Base-by-base conservation (phyloP, 352 stramenopile genomes). In the Aphanomyces euteiches region DNA sequence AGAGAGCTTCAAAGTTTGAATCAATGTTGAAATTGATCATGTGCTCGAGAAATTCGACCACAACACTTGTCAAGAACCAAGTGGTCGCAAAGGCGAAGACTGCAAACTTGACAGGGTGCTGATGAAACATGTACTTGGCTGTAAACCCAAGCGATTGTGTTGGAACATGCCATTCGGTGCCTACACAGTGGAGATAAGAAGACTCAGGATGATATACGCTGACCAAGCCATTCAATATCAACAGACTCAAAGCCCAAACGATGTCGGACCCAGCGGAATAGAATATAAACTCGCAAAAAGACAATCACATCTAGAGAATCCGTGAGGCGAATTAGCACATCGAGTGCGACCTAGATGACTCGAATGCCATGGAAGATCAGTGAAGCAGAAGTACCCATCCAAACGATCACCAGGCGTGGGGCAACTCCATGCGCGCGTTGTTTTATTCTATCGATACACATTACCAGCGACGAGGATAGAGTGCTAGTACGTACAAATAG, bases 211-310 rank as follows among this genome's bases (percentile, higher is more conserved):
- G 17, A 50, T 50, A 65, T 7, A 10, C 13, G 28, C 13, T 8
- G 3, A 70, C 64, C 64, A 36, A 61, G 64, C 47, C 47, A 70
- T 47, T 60, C 48, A 61, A 70, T 70, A 41, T 70, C 64, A 40
- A 56, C 43, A 19, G 64, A 70, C 34, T 70, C 64, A 56, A 70
- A 64, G 3, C 64, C 64, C n/a, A 64, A 40, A 19, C 43, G 64
- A 37, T 70, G 64, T 7, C 64, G 64, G 10, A 70, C 40, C 7
- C 28, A 38, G 47, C 64, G 64, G 21, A 70, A 70, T 10, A 70
- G n/a, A 19, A 70, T 34, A 19, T 70, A 70, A 8, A 70, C 47
- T 8, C 64, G 64, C 8, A 70, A 7, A 48, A 70, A 70, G 15
- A 61, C 64, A 5, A 70, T 37, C 19, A 61, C 64, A 19, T 70